phyloP scores from a whole-genome alignment of 345 rosid genomes.

The Citrus maxima region DNA sequence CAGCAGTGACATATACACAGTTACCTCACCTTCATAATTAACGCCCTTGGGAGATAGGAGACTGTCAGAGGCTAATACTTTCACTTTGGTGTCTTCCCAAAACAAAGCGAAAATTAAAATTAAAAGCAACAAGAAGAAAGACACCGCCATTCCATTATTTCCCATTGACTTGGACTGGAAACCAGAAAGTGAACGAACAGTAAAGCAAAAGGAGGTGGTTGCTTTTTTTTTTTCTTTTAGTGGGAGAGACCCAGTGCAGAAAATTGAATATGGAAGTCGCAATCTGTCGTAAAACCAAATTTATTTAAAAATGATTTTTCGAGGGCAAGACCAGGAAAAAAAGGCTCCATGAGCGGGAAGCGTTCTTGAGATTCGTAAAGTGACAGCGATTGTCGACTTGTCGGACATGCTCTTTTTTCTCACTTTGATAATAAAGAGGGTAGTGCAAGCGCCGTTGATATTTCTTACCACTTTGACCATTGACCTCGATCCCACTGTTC shows the following conservation, averaged over 20 bases:
- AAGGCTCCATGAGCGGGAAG: slow-evolving; percentile 25
- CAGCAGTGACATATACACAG: neutral
- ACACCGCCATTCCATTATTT: slow-evolving; percentile 19
- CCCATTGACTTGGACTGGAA: slow-evolving; percentile 20
- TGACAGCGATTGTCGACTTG: slow-evolving; percentile 59
- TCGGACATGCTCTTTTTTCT: slow-evolving; percentile 15
- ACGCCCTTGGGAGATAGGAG: slow-evolving; percentile 96
- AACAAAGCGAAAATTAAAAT: slow-evolving; percentile 25
- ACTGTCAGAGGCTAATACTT: slow-evolving; percentile 44
- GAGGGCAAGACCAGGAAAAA: neutral
- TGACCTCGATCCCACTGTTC: neutral
- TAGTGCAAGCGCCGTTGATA: neutral
- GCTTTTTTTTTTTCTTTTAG: too few relatives aligned
- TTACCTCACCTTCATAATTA: slow-evolving; percentile 97
- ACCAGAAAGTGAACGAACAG: too few relatives aligned
- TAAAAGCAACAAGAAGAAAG: slow-evolving; percentile 27
- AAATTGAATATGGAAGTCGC: neutral
- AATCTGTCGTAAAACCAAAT: neutral
- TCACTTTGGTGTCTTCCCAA: slow-evolving; percentile 24
- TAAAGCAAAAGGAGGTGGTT: too few relatives aligned
- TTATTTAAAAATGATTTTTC: neutral
- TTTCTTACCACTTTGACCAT: neutral
- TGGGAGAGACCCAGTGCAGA: too few relatives aligned
- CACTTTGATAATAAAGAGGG: neutral
- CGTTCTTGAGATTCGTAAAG: slow-evolving; percentile 49